Base-by-base conservation (phyloP, 306 rosid genomes). In the Rosa lucieae region DNA sequence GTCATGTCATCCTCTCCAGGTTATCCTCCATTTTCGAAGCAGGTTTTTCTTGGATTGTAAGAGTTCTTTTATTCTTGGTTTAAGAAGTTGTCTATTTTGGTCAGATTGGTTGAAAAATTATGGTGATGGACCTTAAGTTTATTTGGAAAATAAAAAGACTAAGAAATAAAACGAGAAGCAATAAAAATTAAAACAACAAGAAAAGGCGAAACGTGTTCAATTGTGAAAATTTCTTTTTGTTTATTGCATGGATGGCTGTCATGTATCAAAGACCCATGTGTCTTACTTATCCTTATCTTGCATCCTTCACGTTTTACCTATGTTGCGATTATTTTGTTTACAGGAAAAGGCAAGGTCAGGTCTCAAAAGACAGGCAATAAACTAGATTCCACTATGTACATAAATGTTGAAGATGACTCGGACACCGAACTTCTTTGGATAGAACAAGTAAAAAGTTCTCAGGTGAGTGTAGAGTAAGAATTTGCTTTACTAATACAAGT, bases 301-400 rank as follows among this genome's bases (percentile, higher is more conserved):
- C 21, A 9, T 35, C n/a, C 11, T 58, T 51, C 48, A 66, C 6
- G 53, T 23, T 73, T 78, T 44, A 61, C 43, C 0, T 52, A 35
- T 65, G 5, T n/a, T 82, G n/a, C 58, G 63, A 58, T 82, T 69
- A 70, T 77, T 70, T 32, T 81, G 29, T 71, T 62, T 87, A 70
- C 89, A 95, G 99, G 87, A 75, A 84, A 84, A 81, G 68, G 87
- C 87, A 81, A 81, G 79, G 87, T 69, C 78, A 77, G 81, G 82
- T 85, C 81, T 82, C 92, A 77, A 81, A 79, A 77, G 68, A 72
- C 83, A 77, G 85, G 52, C n/a, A 68, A 78, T 48, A 59, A 81
- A 77, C 67, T 83, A 80, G 85, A 80, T 77, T 86, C 86, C 77
- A 67, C 58, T 70, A 70, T 76, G 83, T 58, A 52, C 74, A 67